Base-by-base conservation (phyloP, 129 eudicot species). In the Lactuca sativa region DNA sequence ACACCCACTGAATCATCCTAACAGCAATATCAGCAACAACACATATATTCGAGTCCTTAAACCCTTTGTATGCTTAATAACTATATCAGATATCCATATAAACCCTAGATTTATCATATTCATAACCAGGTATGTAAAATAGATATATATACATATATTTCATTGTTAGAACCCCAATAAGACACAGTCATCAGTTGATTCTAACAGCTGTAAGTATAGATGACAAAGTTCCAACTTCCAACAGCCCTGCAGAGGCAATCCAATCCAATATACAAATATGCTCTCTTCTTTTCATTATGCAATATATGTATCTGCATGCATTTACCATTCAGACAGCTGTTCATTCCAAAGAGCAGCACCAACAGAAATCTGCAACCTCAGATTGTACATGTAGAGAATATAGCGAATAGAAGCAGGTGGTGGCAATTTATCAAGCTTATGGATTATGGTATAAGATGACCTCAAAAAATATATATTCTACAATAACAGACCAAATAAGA, bases 351-450 rank as follows among this genome's bases (percentile, higher is more conserved):
- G 63, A 77, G 70, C 75, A 59, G 63, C 78, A 76, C 38, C 77
- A 78, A 63, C 69, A 64, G 67, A 64, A 44, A 78, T 85, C 84
- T 78, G 87, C 87, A 85, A 57, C 85, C 70, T 79, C 78, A 56
- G 66, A 66, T 67, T 71, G 38, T 55, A 79, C 77, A 78, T 64
- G 51, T 48, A n/a, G n/a, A 70, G 71, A 72, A 85, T 59, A 85
- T 41, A 65, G 71, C 76, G 76, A 80, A 78, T 63, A 70, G 78
- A 63, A 75, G 61, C 64, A 80, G 62, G 74, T 58, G 69, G 75
- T 63, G 75, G 71, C 74, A 54, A 11, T 31, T 43, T 52, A 70
- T 61, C 68, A 55, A 59, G 48, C 38, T 67, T 57, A 18, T 48
- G 75, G 55, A 55, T 43, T 69, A 34, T 67, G 52, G 44, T 40